Conservation (phyloP, 345 rosid species). For the Bretschneidera sinensis region DNA sequence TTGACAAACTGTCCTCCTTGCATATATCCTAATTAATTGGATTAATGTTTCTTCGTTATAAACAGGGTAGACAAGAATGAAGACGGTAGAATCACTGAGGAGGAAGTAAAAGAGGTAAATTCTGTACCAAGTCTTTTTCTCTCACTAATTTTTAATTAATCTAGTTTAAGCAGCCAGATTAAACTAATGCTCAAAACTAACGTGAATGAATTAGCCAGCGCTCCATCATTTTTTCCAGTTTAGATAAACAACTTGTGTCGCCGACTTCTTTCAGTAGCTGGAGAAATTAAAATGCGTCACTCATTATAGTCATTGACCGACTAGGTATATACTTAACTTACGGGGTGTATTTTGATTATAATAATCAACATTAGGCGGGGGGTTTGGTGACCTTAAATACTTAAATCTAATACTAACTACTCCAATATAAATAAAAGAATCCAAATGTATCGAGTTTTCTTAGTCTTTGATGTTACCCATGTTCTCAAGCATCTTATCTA, state of each 20-base stretch:
- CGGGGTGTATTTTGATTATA: constrained; percentile 30
- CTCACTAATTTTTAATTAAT: not conserved
- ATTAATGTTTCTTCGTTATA: not conserved
- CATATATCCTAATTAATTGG: too few species aligned
- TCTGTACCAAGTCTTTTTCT: too few species aligned
- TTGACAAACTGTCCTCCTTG: too few species aligned
- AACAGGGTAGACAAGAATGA: constrained; percentile 99
- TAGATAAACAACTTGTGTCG: not conserved
- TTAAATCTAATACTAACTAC: constrained; percentile 40
- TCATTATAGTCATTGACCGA: too few species aligned
- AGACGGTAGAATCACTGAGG: constrained; percentile 87
- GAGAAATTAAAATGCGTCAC: too few species aligned
- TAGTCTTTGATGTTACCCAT: constrained; percentile 33
- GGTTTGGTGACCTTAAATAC: constrained; percentile 55
- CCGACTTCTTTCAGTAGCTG: not conserved
- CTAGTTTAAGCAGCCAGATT: constrained; percentile 6
- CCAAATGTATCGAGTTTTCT: constrained; percentile 25
- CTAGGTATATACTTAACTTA: too few species aligned
- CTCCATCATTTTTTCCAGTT: not conserved
- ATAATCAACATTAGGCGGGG: constrained; percentile 46
- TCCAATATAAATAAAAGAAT: constrained; percentile 27
- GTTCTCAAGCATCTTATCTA: constrained; percentile 41
- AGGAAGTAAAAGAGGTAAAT: constrained; percentile 91
- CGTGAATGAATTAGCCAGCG: not conserved
- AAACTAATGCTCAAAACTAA: too few species aligned